Evolutionary conservation across 2,329 filamentous ascomycete species (phyloP).

Genomic region (Trichoderma koningiopsis): DNA sequence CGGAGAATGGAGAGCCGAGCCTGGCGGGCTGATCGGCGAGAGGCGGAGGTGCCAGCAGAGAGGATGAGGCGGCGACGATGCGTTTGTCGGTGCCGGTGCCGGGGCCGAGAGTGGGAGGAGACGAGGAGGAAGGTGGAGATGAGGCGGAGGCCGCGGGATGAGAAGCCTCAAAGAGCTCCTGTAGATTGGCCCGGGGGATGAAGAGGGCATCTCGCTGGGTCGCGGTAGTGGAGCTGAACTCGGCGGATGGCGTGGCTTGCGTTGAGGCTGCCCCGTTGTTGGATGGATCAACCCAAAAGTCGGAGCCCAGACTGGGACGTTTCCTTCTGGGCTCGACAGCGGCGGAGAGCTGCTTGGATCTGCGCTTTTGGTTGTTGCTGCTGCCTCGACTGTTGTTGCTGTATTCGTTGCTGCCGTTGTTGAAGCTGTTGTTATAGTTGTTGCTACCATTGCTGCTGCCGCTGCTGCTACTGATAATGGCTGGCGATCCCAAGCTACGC

Average conservation of each 20-base stretch:
- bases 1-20: conserved; percentile 62
- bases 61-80: conserved; percentile 1
- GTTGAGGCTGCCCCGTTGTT: conserved; percentile 31
- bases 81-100: not conserved
- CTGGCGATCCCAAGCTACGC: conserved; percentile 56
- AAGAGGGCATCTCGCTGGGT: conserved; percentile 43
- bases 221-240: conserved; percentile 41
- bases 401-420: conserved; percentile 49
- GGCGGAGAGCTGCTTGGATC: conserved; percentile 48
- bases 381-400: conserved; percentile 37
- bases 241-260: conserved; percentile 31
- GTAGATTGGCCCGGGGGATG: conserved; percentile 47
- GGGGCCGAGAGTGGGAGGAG: not conserved
- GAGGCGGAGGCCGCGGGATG: conserved; percentile 26
- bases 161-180: conserved; percentile 44
- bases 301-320: conserved; percentile 57
- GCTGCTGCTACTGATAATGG: conserved; percentile 50
- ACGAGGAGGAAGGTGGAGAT: conserved; percentile 2
- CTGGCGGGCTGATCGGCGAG: conserved; percentile 46
- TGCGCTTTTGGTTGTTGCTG: conserved; percentile 58
- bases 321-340: conserved; percentile 53
- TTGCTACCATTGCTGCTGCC: conserved; percentile 46
- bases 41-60: conserved; percentile 35
- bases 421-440: conserved; percentile 45
- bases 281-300: conserved; percentile 55